Evolutionary conservation across 2,329 filamentous ascomycete species (phyloP).

Genomic region (Paramyrothecium roridum): DNA sequence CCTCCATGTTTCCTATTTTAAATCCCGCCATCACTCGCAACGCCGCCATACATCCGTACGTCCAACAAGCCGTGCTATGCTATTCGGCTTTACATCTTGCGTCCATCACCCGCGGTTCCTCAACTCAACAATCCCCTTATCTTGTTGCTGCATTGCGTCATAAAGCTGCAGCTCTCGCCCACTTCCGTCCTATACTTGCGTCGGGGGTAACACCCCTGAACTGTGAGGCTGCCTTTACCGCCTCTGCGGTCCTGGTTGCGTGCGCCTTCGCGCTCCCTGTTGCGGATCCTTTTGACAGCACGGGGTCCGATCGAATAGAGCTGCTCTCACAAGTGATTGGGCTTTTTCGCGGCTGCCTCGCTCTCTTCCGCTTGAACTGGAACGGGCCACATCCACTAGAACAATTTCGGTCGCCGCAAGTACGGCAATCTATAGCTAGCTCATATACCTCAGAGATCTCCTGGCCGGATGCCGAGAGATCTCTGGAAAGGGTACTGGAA

Average conservation of each 20-base stretch:
- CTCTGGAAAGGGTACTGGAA: not conserved
- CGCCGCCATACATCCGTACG: conserved; percentile 1
- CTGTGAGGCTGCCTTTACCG: conserved; percentile 2
- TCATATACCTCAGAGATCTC: not conserved
- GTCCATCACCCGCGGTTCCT: not conserved
- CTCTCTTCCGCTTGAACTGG: not conserved
- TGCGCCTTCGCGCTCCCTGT: conserved; percentile 7
- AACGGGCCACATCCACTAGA: not conserved
- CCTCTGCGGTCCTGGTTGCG: conserved; percentile 4
- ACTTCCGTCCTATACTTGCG: conserved; percentile 2
- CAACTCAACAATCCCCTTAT: not conserved
- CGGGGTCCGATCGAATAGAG: conserved; percentile 6
- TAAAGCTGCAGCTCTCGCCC: conserved; percentile 4
- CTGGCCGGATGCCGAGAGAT: conserved; percentile 2
- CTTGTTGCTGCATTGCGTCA: conserved; percentile 5
- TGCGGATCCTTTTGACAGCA: conserved; percentile 4
- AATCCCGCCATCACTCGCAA: conserved; percentile 4
- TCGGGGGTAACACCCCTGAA: not conserved
- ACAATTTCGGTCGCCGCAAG: not conserved
- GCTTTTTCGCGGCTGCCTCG: conserved; percentile 4
- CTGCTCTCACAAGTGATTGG: conserved; percentile 6
- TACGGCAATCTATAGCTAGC: not conserved
- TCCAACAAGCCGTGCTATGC: conserved; percentile 4
- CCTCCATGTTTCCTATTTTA: not conserved
- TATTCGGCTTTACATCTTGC: conserved; percentile 9